Evolutionary conservation across 768 basidiomycete species (phyloP).

Genomic region (Trichaptum fuscoviolaceum): DNA sequence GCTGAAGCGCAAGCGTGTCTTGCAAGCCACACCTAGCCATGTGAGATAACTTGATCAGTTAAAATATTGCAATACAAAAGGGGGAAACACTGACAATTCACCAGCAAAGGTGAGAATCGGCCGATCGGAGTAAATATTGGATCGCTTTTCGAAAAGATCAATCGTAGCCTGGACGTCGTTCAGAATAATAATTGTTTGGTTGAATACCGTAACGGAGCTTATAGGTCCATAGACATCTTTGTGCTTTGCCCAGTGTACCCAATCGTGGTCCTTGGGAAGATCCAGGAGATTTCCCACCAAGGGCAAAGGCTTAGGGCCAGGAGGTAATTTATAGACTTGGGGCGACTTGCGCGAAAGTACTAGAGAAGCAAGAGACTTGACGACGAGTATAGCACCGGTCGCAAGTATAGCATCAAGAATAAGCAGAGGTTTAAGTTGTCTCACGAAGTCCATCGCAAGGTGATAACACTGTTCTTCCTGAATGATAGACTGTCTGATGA

Average conservation of each 20-base stretch:
- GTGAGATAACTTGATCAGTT: neutral
- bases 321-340: slow-evolving; percentile 15
- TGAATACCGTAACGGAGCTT: slow-evolving; percentile 52
- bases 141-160: slow-evolving; percentile 4
- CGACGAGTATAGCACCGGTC: neutral
- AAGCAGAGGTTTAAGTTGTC: neutral
- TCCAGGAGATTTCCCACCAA: slow-evolving; percentile 27
- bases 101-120: slow-evolving; percentile 47
- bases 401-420: neutral
- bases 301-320: slow-evolving; percentile 27
- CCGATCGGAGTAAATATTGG: slow-evolving; percentile 6
- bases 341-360: neutral
- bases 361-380: neutral
- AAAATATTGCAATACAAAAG: neutral
- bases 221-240: slow-evolving; percentile 23
- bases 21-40: neutral
- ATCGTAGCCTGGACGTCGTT: slow-evolving; percentile 44
- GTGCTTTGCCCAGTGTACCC: slow-evolving; percentile 15
- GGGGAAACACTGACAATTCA: slow-evolving; percentile 24
- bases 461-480: too few relatives aligned
- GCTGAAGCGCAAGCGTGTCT: neutral
- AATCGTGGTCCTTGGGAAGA: slow-evolving; percentile 22
- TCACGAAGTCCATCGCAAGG: neutral
- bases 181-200: slow-evolving; percentile 53
- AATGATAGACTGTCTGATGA: too few relatives aligned